Conservation (phyloP, 2,329 filamentous ascomycete genomes). For the Monosporascus cannonballus region DNA sequence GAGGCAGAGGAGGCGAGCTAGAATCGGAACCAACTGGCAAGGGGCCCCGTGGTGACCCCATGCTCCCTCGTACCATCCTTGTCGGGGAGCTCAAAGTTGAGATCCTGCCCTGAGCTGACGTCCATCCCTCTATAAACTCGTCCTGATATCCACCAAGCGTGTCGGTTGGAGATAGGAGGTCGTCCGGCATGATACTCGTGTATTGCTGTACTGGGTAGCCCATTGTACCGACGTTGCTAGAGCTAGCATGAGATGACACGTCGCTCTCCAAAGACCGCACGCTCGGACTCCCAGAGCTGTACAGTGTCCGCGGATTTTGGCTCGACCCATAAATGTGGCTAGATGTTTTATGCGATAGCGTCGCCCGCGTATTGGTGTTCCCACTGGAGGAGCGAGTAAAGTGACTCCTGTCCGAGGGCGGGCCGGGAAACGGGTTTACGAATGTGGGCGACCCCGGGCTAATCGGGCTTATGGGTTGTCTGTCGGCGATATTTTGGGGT, state of each 20-base stretch:
- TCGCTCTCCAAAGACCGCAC: conserved; percentile 58
- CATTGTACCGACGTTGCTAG: conserved; percentile 35
- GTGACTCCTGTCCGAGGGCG: conserved; percentile 35
- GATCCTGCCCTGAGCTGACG: conserved; percentile 51
- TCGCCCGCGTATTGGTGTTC: conserved; percentile 29
- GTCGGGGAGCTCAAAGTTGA: conserved; percentile 53
- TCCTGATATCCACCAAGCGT: conserved; percentile 46
- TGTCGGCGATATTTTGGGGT: conserved; percentile 34
- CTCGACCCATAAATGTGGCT: conserved; percentile 40
- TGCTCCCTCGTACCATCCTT: conserved; percentile 43
- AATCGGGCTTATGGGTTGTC: conserved; percentile 40
- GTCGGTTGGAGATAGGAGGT: conserved; percentile 50
- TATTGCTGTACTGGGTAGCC: conserved; percentile 42
- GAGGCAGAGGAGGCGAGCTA: conserved; percentile 45
- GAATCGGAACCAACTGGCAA: conserved; percentile 31
- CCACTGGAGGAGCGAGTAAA: conserved; percentile 39
- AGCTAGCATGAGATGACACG: conserved; percentile 51
- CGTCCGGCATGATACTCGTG: conserved; percentile 44
- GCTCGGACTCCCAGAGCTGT: conserved; percentile 54
- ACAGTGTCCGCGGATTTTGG: conserved; percentile 43
- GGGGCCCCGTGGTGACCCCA: conserved; percentile 41
- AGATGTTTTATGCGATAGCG: conserved; percentile 43
- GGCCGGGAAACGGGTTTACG: conserved; percentile 42
- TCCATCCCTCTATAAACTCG: conserved; percentile 57
- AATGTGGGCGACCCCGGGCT: conserved; percentile 50